These are phyloP conservation scores for Paracoccidioides lutzii DNA, from an alignment of 2,329 filamentous ascomycete species.

Conservation along the genomic window DNA sequence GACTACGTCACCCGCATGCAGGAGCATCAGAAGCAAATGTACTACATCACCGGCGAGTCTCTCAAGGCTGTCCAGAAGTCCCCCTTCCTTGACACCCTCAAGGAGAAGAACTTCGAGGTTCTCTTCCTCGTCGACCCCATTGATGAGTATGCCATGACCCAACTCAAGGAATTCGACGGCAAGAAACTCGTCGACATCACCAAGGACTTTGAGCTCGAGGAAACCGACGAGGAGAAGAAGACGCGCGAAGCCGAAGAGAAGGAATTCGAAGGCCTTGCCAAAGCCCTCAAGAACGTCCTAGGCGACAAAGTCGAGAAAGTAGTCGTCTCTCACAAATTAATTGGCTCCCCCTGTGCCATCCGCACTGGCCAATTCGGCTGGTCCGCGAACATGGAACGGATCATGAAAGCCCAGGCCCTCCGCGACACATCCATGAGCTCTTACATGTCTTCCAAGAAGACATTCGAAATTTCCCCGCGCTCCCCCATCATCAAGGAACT, in stretches of 20 bases:
- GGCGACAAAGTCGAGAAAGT: conserved; percentile 99
- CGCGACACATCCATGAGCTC: conserved; percentile 99
- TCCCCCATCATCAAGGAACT: conserved; percentile 96
- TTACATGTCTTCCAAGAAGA: conserved; percentile 99
- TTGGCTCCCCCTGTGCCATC: conserved; percentile 90
- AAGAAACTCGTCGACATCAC: conserved; percentile 99
- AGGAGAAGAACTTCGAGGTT: conserved; percentile 98
- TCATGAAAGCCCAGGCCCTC: conserved; percentile 99
- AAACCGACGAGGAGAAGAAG: conserved; percentile 99
- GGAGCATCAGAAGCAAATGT: conserved; percentile 99
- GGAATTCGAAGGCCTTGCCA: conserved; percentile 88
- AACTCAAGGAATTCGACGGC: conserved; percentile 99
- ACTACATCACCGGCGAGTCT: conserved; percentile 99
- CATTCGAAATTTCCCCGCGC: conserved; percentile 99
- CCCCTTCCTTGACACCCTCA: conserved; percentile 96
- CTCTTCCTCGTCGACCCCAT: conserved; percentile 99
- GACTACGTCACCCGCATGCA: conserved; percentile 99
- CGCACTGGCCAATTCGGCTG: conserved; percentile 99
- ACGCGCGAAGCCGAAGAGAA: conserved; percentile 93
- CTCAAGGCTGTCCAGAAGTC: conserved; percentile 97
- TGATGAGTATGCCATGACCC: conserved; percentile 98
- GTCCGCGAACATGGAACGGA: conserved; percentile 99
- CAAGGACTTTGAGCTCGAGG: conserved; percentile 99
- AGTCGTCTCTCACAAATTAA: conserved; percentile 94
- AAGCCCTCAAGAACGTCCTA: conserved; percentile 97